Conservation (phyloP, 768 basidiomycete species). For the Amanita rubescens region DNA sequence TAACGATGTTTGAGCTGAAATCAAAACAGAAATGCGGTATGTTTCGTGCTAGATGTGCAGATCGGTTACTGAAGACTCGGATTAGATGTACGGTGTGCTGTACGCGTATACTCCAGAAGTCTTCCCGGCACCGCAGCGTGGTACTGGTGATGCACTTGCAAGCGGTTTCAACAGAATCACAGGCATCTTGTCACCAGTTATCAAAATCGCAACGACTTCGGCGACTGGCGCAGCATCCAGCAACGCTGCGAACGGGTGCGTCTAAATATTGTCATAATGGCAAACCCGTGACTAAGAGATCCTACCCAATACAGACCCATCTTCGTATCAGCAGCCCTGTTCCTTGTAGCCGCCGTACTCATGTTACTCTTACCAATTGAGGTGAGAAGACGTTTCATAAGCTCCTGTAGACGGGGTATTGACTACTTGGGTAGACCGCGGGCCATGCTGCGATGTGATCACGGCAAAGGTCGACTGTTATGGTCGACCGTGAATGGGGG, state of each 20-base stretch:
- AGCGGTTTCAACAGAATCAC: constrained; percentile 42
- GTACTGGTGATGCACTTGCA: constrained; percentile 45
- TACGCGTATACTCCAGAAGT: constrained; percentile 55
- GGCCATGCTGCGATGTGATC: constrained; percentile 2
- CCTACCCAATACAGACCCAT: constrained; percentile 26
- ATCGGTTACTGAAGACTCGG: background rate
- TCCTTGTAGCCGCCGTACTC: constrained; percentile 32
- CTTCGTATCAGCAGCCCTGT: constrained; percentile 39
- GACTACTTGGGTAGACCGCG: background rate
- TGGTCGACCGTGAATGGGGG: too few species aligned
- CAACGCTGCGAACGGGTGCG: constrained; percentile 29
- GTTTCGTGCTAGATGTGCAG: constrained; percentile 6
- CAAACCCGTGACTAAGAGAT: background rate
- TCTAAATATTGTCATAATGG: background rate
- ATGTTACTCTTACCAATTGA: constrained; percentile 42
- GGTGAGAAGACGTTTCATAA: constrained; percentile 15
- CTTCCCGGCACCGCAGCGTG: constrained; percentile 50
- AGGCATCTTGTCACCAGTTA: constrained; percentile 40
- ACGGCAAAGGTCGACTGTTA: background rate
- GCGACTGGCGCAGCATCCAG: constrained; percentile 16
- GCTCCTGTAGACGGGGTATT: too few species aligned
- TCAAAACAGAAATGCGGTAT: constrained; percentile 28
- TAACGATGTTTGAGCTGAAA: background rate
- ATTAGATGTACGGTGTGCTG: constrained; percentile 42
- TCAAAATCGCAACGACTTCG: constrained; percentile 39